Percentiles rank a stretch among this genome's conserved stretches.
These are phyloP conservation scores for Pichia sp. DNA, from an alignment of 1,139 yeast species.

Conservation along the genomic window DNA sequence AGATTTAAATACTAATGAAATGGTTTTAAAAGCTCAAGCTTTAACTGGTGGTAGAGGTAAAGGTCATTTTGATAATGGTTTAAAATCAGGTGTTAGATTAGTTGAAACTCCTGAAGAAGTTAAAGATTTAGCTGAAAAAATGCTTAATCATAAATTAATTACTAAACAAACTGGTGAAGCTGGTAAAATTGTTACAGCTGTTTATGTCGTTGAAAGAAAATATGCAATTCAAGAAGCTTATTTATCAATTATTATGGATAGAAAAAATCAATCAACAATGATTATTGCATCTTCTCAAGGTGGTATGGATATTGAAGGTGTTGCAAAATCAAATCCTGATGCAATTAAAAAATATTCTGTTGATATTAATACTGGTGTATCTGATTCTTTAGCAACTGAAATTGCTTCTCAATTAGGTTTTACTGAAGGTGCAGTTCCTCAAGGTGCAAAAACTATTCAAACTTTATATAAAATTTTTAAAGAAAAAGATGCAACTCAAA, in stretches of 20 bases:
- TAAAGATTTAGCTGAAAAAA: conserved; percentile 74
- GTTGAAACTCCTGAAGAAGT: conserved; percentile 85
- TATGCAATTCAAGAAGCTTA: conserved; percentile 93
- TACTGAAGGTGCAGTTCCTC: conserved; percentile 68
- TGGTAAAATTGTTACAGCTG: conserved; percentile 96
- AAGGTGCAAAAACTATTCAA: conserved; percentile 83
- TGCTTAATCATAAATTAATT: conserved; percentile 87
- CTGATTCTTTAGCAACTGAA: conserved; percentile 66
- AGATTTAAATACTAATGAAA: conserved; percentile 60
- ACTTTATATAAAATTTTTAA: conserved; percentile 81
- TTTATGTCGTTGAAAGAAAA: conserved; percentile 91
- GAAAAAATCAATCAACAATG: conserved; percentile 82
- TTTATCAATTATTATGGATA: conserved; percentile 90
- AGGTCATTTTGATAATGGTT: conserved; percentile 93
- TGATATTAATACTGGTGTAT: conserved; percentile 71
- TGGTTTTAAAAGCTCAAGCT: conserved; percentile 97
- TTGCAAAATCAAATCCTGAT: conserved; percentile 84
- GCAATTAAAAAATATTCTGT: conserved; percentile 89
- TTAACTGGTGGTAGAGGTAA: conserved; percentile 99
- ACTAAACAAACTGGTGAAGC: conserved; percentile 98
- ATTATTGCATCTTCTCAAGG: conserved; percentile 97
- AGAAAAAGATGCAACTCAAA: conserved; percentile 95
- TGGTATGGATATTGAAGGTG: conserved; percentile 99
- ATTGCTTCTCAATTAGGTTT: conserved; percentile 80
- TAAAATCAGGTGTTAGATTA: conserved; percentile 94